Conservation (phyloP, 805 yeast genomes). For the Candida xiaguanensis region DNA sequence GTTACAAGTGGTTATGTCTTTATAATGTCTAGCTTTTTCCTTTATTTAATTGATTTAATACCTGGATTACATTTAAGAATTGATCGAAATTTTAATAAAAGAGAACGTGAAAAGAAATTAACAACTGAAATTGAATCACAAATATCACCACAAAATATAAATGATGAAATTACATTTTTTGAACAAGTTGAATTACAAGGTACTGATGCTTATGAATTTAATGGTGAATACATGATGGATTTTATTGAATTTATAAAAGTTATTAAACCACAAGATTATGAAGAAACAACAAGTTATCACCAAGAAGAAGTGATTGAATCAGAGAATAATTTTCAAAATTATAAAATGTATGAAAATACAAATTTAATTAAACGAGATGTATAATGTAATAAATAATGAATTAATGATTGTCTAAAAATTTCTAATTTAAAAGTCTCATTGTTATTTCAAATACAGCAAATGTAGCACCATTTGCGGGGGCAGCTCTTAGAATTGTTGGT, state of each 20-base stretch:
- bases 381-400: constrained; percentile 2
- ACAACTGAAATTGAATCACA: constrained; percentile 15
- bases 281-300: constrained; percentile 10
- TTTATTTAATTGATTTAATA: constrained; percentile 33
- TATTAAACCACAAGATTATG: constrained; percentile 33
- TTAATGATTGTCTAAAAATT: not conserved
- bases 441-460: constrained; percentile 91
- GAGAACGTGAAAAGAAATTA: constrained; percentile 18
- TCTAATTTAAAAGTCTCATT: constrained; percentile 55
- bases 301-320: not conserved
- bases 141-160: constrained; percentile 8
- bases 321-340: not conserved
- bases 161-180: constrained; percentile 9
- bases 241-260: constrained; percentile 38
- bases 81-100: constrained; percentile 34
- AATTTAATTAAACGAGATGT: constrained; percentile 10
- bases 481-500: constrained; percentile 93
- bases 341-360: not conserved
- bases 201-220: constrained; percentile 36
- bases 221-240: constrained; percentile 39
- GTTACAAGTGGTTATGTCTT: constrained; percentile 34
- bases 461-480: constrained; percentile 97
- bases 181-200: constrained; percentile 35
- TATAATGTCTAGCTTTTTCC: constrained; percentile 25
- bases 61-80: constrained; percentile 42